A percentile compares a stretch with the other conserved stretches of the same genome.
phyloP scores from a whole-genome alignment of 2,329 filamentous ascomycete genomes.

The Fusarium drepaniforme region DNA sequence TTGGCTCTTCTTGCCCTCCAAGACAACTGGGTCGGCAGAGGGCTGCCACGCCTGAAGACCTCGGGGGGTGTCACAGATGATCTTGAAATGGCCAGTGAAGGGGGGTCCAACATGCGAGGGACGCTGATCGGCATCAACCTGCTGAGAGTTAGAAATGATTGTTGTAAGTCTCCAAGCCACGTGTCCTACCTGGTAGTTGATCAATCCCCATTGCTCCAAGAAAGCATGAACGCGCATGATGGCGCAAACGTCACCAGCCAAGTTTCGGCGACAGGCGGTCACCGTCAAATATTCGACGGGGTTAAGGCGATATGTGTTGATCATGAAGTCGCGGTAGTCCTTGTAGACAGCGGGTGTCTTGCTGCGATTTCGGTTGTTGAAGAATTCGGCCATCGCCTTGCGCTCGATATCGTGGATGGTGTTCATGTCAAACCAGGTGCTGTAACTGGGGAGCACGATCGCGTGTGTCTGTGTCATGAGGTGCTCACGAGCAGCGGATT shows the following conservation, averaged over 20 bases:
- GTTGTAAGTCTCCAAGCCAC: not conserved
- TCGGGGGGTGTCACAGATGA: conserved; percentile 94
- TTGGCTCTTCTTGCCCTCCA: conserved; percentile 69
- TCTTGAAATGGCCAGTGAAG: conserved; percentile 96
- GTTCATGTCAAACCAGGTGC: conserved; percentile 99
- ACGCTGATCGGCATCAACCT: conserved; percentile 96
- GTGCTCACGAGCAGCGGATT: conserved; percentile 90
- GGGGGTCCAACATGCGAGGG: conserved; percentile 96
- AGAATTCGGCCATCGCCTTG: conserved; percentile 97
- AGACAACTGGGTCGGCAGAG: conserved; percentile 77
- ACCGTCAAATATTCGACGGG: conserved; percentile 97
- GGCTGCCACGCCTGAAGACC: conserved; percentile 97
- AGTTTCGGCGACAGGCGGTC: conserved; percentile 92
- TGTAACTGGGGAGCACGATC: conserved; percentile 97
- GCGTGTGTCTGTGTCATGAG: conserved; percentile 94
- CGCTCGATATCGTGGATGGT: conserved; percentile 90
- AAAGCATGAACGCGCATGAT: conserved; percentile 99
- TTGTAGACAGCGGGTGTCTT: conserved; percentile 98
- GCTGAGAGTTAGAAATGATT: conserved; percentile 43
- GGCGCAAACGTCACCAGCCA: conserved; percentile 97
- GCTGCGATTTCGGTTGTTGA: conserved; percentile 97
- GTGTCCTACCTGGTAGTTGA: conserved; percentile 89
- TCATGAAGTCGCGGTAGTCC: conserved; percentile 99
- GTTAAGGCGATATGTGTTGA: conserved; percentile 98
- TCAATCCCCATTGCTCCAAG: conserved; percentile 97